Base-by-base conservation (phyloP, 1,284 basidiomycete genomes). In the Pyrrhoderma noxium region DNA sequence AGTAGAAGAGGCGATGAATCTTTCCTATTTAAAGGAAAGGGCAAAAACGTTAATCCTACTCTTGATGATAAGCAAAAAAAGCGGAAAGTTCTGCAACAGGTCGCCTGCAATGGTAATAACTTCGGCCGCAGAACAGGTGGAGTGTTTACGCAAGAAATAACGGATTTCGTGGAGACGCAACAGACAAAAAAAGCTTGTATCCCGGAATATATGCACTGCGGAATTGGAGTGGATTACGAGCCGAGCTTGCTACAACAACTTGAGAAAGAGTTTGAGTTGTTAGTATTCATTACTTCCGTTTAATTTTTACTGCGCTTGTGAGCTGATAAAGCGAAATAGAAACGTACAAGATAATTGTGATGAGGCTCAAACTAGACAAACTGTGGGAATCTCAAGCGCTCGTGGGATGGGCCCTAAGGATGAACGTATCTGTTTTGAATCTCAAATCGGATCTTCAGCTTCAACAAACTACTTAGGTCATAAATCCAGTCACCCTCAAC, bases 61-160 rank as follows among this genome's bases (percentile, higher is more conserved):
- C 19, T 21, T 4, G 19, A 36, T 8, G 42, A 27, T 16, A 36
- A 36, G 16, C 4, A 3, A 44, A 21, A 5, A 18, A 52, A 39
- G 38, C 46, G 41, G 35, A 52, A 43, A 16, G 5, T 47, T 0
- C n/a, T 47, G 7, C 45, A 34, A 1, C 8, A 35, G 7, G 35
- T 35, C 27, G 16, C 37, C 25, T 31, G 7, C 8, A 16, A 3
- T 44, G 13, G 5, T 11, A 31, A 31, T 31, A 31, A 11, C 27
- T 31, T 31, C 27, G 11, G 27, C 27, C 11, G 13, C 35, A 9
- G 5, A 13, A 21, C 14, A 13, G 51, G 25, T 9, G 37, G 51
- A 9, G 8, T 39, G 21, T 47, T 52, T 14, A 39, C 51, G n/a
- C 37, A 45, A 23, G 51, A 52, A 18, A 52, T 52, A 25, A 37